Conservation (phyloP, 2,329 filamentous ascomycete species). For the Stemphylium vesicarium region DNA sequence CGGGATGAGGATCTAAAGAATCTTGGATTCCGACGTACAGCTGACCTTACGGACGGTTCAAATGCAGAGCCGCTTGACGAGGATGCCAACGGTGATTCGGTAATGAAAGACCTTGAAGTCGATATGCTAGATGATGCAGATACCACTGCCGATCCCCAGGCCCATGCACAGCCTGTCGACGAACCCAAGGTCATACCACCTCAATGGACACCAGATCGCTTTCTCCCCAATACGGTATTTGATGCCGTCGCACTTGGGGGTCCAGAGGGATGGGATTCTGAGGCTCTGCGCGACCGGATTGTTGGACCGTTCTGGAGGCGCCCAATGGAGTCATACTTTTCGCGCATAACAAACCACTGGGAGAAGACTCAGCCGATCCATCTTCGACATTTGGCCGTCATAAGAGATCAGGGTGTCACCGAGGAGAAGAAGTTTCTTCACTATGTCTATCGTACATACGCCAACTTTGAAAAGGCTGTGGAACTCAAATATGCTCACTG, state of each 20-base stretch:
- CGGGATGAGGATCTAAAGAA: constrained; percentile 43
- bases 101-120: constrained; percentile 42
- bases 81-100: constrained; percentile 37
- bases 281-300: constrained; percentile 45
- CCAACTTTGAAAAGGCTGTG: constrained; percentile 61
- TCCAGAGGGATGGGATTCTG: constrained; percentile 57
- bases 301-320: constrained; percentile 62
- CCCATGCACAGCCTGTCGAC: constrained; percentile 15
- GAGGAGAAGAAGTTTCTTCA: constrained; percentile 53
- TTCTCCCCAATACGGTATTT: constrained; percentile 60
- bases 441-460: constrained; percentile 62
- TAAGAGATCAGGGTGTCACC: constrained; percentile 60
- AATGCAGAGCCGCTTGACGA: constrained; percentile 36
- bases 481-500: constrained; percentile 57
- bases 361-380: constrained; percentile 64
- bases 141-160: constrained; percentile 28
- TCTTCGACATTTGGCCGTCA: constrained; percentile 62
- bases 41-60: constrained; percentile 12
- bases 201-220: constrained; percentile 62
- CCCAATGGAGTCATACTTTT: constrained; percentile 60
- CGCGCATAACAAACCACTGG: constrained; percentile 62
- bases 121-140: constrained; percentile 34
- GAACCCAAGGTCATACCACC: constrained; percentile 51
- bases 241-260: constrained; percentile 57
- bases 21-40: constrained; percentile 38